A percentile compares a stretch with the other conserved stretches of the same genome.
phyloP scores from a whole-genome alignment of 495 filamentous ascomycete species.

The Staphylotrichum longicolle region DNA sequence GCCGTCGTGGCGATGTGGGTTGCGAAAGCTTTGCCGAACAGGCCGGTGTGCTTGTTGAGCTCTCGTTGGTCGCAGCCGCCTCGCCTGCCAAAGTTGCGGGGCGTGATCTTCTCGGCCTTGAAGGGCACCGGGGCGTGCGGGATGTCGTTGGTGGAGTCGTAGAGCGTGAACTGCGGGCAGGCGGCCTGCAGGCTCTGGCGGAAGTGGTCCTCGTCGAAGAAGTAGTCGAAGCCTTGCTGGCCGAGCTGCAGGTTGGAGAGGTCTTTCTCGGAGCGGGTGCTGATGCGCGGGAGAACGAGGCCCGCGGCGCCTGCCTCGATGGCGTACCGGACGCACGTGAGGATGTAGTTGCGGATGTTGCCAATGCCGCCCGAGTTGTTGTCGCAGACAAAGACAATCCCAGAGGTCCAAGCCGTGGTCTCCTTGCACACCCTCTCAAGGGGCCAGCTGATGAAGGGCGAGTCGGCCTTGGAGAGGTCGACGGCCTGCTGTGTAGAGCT shows the following conservation, averaged over 20 bases:
- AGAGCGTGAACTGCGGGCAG: slow-evolving; percentile 46
- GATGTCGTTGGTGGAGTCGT: slow-evolving; percentile 37
- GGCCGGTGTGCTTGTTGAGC: slow-evolving; percentile 46
- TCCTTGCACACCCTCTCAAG: slow-evolving; percentile 47
- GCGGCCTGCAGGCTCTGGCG: slow-evolving; percentile 30
- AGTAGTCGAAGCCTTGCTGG: slow-evolving; percentile 40
- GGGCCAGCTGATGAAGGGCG: slow-evolving; percentile 48
- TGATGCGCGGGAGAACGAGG: slow-evolving; percentile 46
- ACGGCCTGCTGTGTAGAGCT: slow-evolving; percentile 1
- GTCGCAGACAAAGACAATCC: slow-evolving; percentile 48
- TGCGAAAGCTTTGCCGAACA: slow-evolving; percentile 38
- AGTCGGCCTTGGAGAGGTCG: slow-evolving; percentile 39
- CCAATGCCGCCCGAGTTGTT: slow-evolving; percentile 53
- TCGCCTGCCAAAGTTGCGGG: slow-evolving; percentile 40
- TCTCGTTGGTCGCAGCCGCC: slow-evolving; percentile 46
- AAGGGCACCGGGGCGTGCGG: slow-evolving; percentile 35
- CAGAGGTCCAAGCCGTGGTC: slow-evolving; percentile 33
- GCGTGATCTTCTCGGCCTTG: slow-evolving; percentile 40
- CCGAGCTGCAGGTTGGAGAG: slow-evolving; percentile 35
- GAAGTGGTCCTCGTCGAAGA: slow-evolving; percentile 50
- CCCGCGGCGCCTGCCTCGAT: slow-evolving; percentile 49
- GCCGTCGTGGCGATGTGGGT: slow-evolving; percentile 26
- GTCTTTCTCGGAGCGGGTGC: slow-evolving; percentile 33
- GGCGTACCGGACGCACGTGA: slow-evolving; percentile 50
- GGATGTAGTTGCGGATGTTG: slow-evolving; percentile 54